Conservation (phyloP, 2,329 filamentous ascomycete genomes). For the Penicillium expansum region DNA sequence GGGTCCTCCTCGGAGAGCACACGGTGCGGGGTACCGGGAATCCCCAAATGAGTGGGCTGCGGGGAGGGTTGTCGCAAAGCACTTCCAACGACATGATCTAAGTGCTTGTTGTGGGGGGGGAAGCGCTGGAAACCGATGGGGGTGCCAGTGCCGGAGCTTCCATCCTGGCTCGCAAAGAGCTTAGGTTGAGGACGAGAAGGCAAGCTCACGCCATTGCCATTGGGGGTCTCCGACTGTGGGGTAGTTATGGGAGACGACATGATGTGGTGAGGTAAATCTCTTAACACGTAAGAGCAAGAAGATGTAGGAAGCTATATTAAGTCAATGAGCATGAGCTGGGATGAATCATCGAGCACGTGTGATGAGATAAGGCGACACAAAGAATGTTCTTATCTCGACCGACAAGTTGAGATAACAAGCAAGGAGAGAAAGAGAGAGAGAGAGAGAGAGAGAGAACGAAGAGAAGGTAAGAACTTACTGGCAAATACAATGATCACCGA, state of each 20-base stretch:
- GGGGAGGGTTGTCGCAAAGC: constrained; percentile 72
- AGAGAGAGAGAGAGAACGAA: no score
- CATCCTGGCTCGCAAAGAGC: constrained; percentile 34
- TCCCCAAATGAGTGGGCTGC: constrained; percentile 79
- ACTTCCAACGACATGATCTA: constrained; percentile 54
- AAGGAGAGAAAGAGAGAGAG: no score
- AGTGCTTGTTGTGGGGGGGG: constrained; percentile 54
- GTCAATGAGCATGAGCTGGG: constrained; percentile 10
- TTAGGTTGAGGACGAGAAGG: constrained; percentile 33
- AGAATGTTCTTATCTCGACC: constrained; percentile 17
- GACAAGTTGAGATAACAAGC: constrained; percentile 12
- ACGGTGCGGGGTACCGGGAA: constrained; percentile 68
- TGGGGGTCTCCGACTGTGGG: constrained; percentile 28
- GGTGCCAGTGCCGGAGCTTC: constrained; percentile 39
- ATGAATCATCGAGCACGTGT: constrained; percentile 8
- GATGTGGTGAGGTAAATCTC: constrained; percentile 14
- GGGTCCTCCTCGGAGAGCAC: constrained; percentile 84
- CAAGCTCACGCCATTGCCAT: constrained; percentile 21
- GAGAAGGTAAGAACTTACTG: background rate
- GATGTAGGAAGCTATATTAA: constrained; percentile 15
- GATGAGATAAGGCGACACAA: constrained; percentile 11
- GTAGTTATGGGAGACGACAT: constrained; percentile 35
- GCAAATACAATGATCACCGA: constrained; percentile 16
- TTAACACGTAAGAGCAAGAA: constrained; percentile 14
- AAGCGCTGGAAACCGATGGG: constrained; percentile 44